Evolutionary conservation across 345 rosid genomes (phyloP).

Genomic region (Excoecaria cochinchinensis): DNA sequence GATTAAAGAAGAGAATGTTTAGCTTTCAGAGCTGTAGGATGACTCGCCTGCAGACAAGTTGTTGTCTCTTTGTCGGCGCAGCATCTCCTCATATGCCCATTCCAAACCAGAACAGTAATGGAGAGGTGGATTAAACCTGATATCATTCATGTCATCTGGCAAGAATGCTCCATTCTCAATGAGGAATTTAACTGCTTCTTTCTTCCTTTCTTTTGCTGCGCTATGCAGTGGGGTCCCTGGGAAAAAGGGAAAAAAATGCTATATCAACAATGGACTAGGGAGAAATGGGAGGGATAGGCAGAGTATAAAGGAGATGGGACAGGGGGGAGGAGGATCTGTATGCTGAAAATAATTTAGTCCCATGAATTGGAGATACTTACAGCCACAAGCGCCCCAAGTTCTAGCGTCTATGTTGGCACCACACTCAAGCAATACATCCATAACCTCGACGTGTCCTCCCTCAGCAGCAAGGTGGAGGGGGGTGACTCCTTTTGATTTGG

Average conservation of each 20-base stretch:
- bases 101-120: constrained; percentile 96
- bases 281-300: neutral
- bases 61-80: constrained; percentile 42
- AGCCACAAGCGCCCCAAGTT: constrained; percentile 91
- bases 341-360: neutral
- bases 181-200: constrained; percentile 78
- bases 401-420: constrained; percentile 96
- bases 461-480: constrained; percentile 98
- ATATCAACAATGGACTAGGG: neutral
- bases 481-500: constrained; percentile 79
- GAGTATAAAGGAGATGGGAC: neutral
- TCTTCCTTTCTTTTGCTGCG: constrained; percentile 86
- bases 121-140: constrained; percentile 90
- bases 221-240: constrained; percentile 93
- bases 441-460: constrained; percentile 87
- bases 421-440: constrained; percentile 89
- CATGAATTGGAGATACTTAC: constrained; percentile 34
- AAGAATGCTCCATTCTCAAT: constrained; percentile 87
- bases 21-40: constrained; percentile 57
- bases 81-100: constrained; percentile 94
- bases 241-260: neutral
- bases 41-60: constrained; percentile 46
- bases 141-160: constrained; percentile 78
- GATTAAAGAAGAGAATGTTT: neutral
- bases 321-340: neutral